Base-by-base conservation (phyloP, 805 yeast genomes). In the Huiozyma sinensis region DNA sequence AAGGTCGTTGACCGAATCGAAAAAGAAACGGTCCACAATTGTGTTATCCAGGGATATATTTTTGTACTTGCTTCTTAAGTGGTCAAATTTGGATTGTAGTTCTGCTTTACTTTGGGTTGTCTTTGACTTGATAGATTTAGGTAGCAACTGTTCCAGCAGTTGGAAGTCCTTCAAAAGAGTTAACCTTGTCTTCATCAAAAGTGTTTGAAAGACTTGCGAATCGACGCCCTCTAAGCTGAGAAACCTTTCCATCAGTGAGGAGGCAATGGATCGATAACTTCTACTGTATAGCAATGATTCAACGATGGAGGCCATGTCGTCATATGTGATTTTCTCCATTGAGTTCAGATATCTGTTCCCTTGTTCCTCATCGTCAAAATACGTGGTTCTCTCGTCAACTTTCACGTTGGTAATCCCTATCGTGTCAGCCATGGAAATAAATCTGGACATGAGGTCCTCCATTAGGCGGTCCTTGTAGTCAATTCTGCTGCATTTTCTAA, bases 381-480 rank as follows among this genome's bases (percentile, higher is more conserved):
- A 41, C 28, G 36, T 27, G 3, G 29, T 13, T 10, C 33, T 30
- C 33, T 8, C 11, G 27, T 29, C 33, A 49, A 7, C 28, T 35
- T 28, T 47, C 36, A 9, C 37, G 43, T 9, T 40, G 43, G 4
- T 29, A 13, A 41, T 24, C 4, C 67, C 69, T 38, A 46, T 41
- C 30, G 47, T 33, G 42, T 52, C 51, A 5, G 65, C 52, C 11
- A 65, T 51, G 8, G 56, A 45, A 10, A 57, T 47, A 44, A 50
- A 56, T 38, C 52, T 58, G 30, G 38, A 60, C 50, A 55, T 59
- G 63, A 75, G 65, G n/a, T 50, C 38, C 6, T 54, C 47, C 1
- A 69, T 66, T 0, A 50, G 56, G 7, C 12, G 31, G 3, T 47
- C 34, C n/a, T 11, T 31, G 33, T 62, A 56, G 9, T 56, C 52